Evolutionary conservation across 305 asterid genomes (phyloP).

Genomic region (Fraxinus baroniana): DNA sequence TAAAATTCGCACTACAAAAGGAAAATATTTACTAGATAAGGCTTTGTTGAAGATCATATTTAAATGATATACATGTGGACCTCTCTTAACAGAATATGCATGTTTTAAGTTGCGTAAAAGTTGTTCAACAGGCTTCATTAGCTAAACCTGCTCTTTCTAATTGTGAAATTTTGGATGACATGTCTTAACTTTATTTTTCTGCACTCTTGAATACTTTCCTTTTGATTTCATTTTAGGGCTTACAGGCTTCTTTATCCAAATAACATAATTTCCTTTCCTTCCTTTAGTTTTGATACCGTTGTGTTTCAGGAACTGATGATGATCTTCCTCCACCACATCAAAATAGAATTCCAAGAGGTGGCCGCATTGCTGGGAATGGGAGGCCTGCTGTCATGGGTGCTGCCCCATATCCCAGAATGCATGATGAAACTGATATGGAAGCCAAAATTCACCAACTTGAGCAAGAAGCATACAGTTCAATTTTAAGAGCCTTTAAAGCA

Average conservation of each 20-base stretch:
- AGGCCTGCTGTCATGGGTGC: slow-evolving; percentile 57
- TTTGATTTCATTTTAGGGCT: not conserved
- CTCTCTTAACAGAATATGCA: not conserved
- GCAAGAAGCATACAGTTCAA: slow-evolving; percentile 88
- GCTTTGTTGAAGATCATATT: not conserved
- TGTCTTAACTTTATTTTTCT: not conserved
- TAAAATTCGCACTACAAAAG: not conserved
- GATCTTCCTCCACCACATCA: slow-evolving; percentile 76
- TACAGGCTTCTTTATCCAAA: not conserved
- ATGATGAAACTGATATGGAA: slow-evolving; percentile 68
- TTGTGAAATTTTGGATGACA: not conserved
- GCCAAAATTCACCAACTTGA: slow-evolving; percentile 79
- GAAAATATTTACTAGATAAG: slow-evolving; percentile 3
- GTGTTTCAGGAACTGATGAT: slow-evolving; percentile 74
- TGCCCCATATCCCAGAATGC: slow-evolving; percentile 50
- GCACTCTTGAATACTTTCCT: not conserved
- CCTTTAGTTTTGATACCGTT: slow-evolving; percentile 23
- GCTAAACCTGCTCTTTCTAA: not conserved
- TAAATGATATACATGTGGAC: not conserved
- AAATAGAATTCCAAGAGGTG: slow-evolving; percentile 71
- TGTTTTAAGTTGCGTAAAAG: not conserved
- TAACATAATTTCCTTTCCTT: not conserved
- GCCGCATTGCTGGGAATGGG: slow-evolving; percentile 62
- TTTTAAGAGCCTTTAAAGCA: slow-evolving; percentile 91
- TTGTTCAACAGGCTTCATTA: not conserved